Evolutionary conservation across 352 stramenopile genomes (phyloP), one percentile per base, ranked within the genome.

Genomic region (Phytopythium mirpurense): DNA sequence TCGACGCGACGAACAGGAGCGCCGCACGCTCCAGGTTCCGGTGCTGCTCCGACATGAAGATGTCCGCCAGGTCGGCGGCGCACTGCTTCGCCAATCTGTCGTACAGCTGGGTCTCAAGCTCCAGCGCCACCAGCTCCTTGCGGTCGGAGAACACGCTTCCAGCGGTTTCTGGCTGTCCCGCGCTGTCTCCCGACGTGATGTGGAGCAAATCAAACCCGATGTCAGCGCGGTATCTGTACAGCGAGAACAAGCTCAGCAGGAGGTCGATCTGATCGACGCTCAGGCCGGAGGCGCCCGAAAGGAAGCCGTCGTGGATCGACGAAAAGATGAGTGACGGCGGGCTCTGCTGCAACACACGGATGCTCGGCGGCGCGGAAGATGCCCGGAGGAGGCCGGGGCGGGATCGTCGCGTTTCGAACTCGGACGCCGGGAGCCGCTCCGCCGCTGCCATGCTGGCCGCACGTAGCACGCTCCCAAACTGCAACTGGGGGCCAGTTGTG

Each of bases 171-270:
- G 18, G 8, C 5, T 38, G 38, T 16, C 32, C 46, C 40, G 45
- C 26, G 29, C 60, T 57, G 24, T 78, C 69, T 35, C 21, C 56
- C 19, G 63, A 55, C 18, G 57, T 51, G 48, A 68, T 46, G 31
- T 72, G 65, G 10, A 86, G 57, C 5, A 83, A 29, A 40, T 83
- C 73, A 16, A 72, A 63, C 2, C 81, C 81, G 2, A 93, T 81
- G 49, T 94, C 81, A 23, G 83, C 83, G n/a, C 83, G 79, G 57
- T 90, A 94, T 5, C 83, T 74, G 59, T 94, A 94, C 43, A 92
- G 60, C 15, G 83, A 92, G 52, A 90, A 94, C 18, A 92, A 59
- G 52, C 81, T 94, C 27, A 94, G 52, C 4, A 92, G 46, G 36
- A 94, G 59, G 55, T 94, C 83, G 27, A 94, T 70, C 50, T 86